Base-by-base conservation (phyloP, 2,329 filamentous ascomycete genomes). In the Colletotrichum nymphaeae region DNA sequence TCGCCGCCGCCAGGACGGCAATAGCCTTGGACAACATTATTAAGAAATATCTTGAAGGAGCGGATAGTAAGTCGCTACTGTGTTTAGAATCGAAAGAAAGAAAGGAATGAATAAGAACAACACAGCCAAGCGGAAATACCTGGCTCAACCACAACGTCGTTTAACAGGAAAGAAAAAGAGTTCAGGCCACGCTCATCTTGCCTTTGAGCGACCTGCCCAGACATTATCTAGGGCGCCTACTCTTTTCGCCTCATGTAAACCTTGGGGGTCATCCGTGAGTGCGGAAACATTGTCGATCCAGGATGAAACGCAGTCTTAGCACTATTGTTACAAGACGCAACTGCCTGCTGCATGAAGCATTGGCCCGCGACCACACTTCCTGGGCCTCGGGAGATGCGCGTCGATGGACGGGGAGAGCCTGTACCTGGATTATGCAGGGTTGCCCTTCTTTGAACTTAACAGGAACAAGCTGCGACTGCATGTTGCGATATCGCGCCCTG, bases 1-100 rank as follows among this genome's bases (percentile, higher is more conserved):
- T 78, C 56, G 80, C 80, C 46, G 81, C 80, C 63, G 78, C 79
- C 53, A 80, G 76, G 67, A 78, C 76, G 32, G 79, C 52, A 42
- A 84, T 49, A 42, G 75, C 80, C 75, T 78, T 78, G 59, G 77
- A 80, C 42, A 81, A 65, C 81, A 85, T 84, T 72, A 77, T 79
- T 71, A 70, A 62, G 26, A 58, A 63, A 42, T 55, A 63, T 55
- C 19, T 67, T 26, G 62, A 70, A 74, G 56, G 49, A 68, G 64
- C 46, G 69, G 32, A 57, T 57, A 37, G 53, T 46, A 42, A 58
- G 32, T 59, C 66, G 52, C 62, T 63, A 42, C 30, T 65, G 19
- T 37, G 26, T 49, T 62, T 42, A 53, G 22, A 63, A 22, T 58
- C 24, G 22, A 65, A 67, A 63, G 28, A 72, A 67, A 55, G 52